phyloP scores from a whole-genome alignment of 2,329 filamentous ascomycete genomes.

The Fusarium oxysporum region DNA sequence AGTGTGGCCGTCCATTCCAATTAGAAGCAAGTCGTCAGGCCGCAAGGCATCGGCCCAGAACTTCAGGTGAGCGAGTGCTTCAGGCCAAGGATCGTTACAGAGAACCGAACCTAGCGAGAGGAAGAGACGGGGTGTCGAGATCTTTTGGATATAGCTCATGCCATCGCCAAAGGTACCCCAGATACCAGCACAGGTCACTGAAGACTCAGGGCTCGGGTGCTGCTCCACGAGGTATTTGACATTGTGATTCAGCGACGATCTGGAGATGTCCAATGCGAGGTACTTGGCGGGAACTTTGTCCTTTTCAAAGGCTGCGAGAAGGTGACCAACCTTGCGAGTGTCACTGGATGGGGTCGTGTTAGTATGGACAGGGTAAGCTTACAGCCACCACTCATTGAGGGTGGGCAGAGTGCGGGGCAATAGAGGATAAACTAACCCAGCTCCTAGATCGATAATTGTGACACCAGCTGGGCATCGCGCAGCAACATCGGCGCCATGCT shows the following conservation, averaged over 20 bases:
- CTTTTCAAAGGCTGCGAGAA: constrained; percentile 52
- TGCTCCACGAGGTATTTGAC: constrained; percentile 47
- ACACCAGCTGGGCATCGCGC: constrained; percentile 45
- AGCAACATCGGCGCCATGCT: constrained; percentile 52
- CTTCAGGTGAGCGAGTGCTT: constrained; percentile 51
- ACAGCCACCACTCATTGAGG: constrained; percentile 17
- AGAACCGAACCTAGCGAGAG: constrained; percentile 57
- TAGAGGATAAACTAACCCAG: constrained; percentile 52
- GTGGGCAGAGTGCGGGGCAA: constrained; percentile 27
- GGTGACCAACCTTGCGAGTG: constrained; percentile 55
- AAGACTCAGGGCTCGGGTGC: constrained; percentile 43
- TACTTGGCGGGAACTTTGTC: constrained; percentile 48
- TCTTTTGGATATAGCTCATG: constrained; percentile 46
- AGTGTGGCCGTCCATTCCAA: constrained; percentile 57
- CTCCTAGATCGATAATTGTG: constrained; percentile 56
- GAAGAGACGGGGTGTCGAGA: constrained; percentile 51
- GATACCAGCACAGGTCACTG: constrained; percentile 52
- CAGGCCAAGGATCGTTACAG: constrained; percentile 55
- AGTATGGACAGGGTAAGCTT: constrained; percentile 35
- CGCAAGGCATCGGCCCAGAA: constrained; percentile 53
- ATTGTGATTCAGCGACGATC: constrained; percentile 51
- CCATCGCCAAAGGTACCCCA: constrained; percentile 56
- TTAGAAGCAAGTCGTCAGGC: constrained; percentile 51
- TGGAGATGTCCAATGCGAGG: constrained; percentile 56
- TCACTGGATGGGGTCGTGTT: constrained; percentile 47